Base-by-base conservation (phyloP, 1,139 yeast species). In the Yamadazyma mexicana region DNA sequence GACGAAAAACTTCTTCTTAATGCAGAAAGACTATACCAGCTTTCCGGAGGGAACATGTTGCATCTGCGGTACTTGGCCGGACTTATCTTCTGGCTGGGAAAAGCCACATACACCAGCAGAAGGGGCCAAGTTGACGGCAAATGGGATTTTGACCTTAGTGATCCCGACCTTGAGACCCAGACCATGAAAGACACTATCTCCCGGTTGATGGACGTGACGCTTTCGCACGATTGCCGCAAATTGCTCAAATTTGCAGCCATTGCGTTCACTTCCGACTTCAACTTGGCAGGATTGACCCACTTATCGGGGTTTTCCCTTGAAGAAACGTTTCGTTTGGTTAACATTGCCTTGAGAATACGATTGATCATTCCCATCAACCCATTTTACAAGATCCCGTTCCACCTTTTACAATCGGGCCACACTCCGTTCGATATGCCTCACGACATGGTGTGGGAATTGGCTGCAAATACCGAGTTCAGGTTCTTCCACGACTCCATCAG, bases 331-430 rank as follows among this genome's bases (percentile, higher is more conserved):
- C 48, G 51, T 25, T 56, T 70, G 4, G 43, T 77, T 7, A 65
- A 62, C 27, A 50, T 63, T 28, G 69, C 72, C 14, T 53, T 68
- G 15, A 64, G 66, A 26, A 42, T 59, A 11, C 59, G 61, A 27
- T 38, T 75, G 1, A 49, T 77, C 6, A 48, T 55, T 1, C 77
- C 81, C 1, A 58, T 66, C 9, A 67, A 72, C 17, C 58, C 73
- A 1, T 69, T 66, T 45, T 75, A 76, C 51, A 77, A 76, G 46
- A 59, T 75, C 24, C 81, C 82, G 4, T 73, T 75, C 45, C 70
- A 71, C 42, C 22, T 34, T 7, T 40, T 61, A 17, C 41, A 66
- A 27, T 54, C 62, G 1, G 53, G 55, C 2, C 60, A 59, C 1
- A 60, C 64, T 28, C 69, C 75, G 0, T 67, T 75, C 37, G 64